Evolutionary conservation across 1,139 yeast species (phyloP), one percentile per base, ranked within the genome.

Genomic region (Suhomyces anneliseae): DNA sequence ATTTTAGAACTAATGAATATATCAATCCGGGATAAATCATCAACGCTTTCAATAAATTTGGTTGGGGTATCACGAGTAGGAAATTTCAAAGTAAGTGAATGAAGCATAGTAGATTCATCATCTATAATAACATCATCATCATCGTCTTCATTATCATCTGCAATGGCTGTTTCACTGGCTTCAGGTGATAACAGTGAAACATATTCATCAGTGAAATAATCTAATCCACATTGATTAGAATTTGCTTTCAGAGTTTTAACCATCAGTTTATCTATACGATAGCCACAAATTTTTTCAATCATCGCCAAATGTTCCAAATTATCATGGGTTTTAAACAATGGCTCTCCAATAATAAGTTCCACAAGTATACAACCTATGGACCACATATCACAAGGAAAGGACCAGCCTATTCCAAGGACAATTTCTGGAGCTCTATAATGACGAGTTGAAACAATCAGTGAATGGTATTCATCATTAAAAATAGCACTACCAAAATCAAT

Each of bases 381-480:
- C 99, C 99, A 95, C 69, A 93, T 74, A 66, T 95, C 99, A 66
- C 99, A 93, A 1, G 92, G 90, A 55, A 78, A 85, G 3, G 90
- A 83, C 93, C 99, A 95, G 35, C 98, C 98, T 34, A 82, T 78
- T 1, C 97, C 97, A 35, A 95, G 70, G 2, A 93, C 92, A 55
- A 95, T 90, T 64, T 95, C 99, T 0, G 99, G 99, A 0, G 99
- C 99, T 48, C 99, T 75, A 67, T 95, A 95, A 67, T 95, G 99
- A 47, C 99, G 77, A 2, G 99, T 93, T 11, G 96, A 88, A 9
- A 95, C 97, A 27, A 95, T 85, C 34, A 87, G 83, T 8, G 95
- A 85, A 69, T 95, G 99, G 63, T 88, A 92, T 68, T 95, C 99
- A 65, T 92, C 96, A 59, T 88, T 80, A 60, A 93, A 95, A 7